Conservation (phyloP, 805 yeast species). For the Sugiyamaella qingdaonensis region DNA sequence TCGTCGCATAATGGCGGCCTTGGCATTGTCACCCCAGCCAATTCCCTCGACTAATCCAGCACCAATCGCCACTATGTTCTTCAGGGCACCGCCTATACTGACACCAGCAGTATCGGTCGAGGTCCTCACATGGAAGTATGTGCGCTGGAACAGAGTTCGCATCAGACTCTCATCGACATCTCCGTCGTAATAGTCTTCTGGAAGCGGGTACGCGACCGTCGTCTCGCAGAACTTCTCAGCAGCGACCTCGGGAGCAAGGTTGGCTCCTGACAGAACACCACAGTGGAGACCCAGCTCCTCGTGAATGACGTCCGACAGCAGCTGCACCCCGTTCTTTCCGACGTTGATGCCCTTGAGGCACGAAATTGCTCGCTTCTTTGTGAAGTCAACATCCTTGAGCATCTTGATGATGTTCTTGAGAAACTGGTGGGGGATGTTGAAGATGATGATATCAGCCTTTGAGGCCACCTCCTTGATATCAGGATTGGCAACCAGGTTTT, state of each 20-base stretch:
- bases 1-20: slow-evolving; percentile 94
- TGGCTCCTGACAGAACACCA: slow-evolving; percentile 97
- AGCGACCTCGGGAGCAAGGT: slow-evolving; percentile 96
- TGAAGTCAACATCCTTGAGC: slow-evolving; percentile 69
- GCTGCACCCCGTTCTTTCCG: slow-evolving; percentile 74
- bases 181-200: slow-evolving; percentile 63
- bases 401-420: slow-evolving; percentile 70
- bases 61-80: slow-evolving; percentile 92
- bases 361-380: slow-evolving; percentile 79
- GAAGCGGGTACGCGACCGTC: slow-evolving; percentile 83
- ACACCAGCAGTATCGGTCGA: slow-evolving; percentile 93
- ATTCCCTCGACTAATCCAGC: slow-evolving; percentile 97
- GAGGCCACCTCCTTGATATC: slow-evolving; percentile 69
- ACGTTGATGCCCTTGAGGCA: slow-evolving; percentile 96
- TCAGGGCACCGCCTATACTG: slow-evolving; percentile 93
- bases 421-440: slow-evolving; percentile 97
- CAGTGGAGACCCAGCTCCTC: slow-evolving; percentile 81
- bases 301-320: slow-evolving; percentile 73
- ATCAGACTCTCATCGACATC: slow-evolving; percentile 71
- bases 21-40: slow-evolving; percentile 99
- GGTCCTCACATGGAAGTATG: slow-evolving; percentile 95
- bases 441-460: slow-evolving; percentile 81
- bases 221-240: slow-evolving; percentile 95
- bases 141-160: slow-evolving; percentile 89
- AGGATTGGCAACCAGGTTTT: slow-evolving; percentile 85